Base-by-base conservation (phyloP, 1,139 yeast genomes). In the Protomyces pachydermus region DNA sequence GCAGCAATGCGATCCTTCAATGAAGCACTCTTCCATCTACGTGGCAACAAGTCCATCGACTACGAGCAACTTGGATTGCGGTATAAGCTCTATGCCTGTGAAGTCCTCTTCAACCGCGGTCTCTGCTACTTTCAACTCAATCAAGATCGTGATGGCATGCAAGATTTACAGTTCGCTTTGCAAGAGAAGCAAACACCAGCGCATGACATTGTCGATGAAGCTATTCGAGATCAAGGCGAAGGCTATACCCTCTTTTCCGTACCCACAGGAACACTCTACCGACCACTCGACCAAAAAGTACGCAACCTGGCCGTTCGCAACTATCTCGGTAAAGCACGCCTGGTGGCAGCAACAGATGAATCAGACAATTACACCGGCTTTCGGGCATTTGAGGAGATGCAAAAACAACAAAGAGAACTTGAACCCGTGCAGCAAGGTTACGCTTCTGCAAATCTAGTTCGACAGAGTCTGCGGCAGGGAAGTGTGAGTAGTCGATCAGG, bases 161-260 rank as follows among this genome's bases (percentile, higher is more conserved):
- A 57, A 14, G 71, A 70, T 60, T 37, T 70, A 45, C 63, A 61
- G 1, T 56, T 64, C 60, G 72, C 72, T 1, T 67, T 61, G 6
- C 65, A 66, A 35, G 71, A 70, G 64, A 68, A 69, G 55, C 65
- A 64, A 48, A 65, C 65, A 16, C 60, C 64, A 2, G 68, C 65
- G n/a, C 72, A 70, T 56, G 56, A 64, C 37, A 68, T 70, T 8
- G 67, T 70, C n/a, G 72, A 70, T 32, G 69, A 69, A 64, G 71
- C 71, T 2, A 25, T 66, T 20, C 48, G 38, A 14, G 61, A 62
- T 23, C 38, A 56, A 38, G 68, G 66, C 14, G 53, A 61, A 18
- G 66, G 67, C 14, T 61, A 48, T 39, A 66, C 66, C 16, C 65
- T 67, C 16, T 67, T 67, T 48, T 67, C 68, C 4, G 54, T 67